phyloP scores from a whole-genome alignment of 2,329 filamentous ascomycete species.

The Diaporthe citriasiana region DNA sequence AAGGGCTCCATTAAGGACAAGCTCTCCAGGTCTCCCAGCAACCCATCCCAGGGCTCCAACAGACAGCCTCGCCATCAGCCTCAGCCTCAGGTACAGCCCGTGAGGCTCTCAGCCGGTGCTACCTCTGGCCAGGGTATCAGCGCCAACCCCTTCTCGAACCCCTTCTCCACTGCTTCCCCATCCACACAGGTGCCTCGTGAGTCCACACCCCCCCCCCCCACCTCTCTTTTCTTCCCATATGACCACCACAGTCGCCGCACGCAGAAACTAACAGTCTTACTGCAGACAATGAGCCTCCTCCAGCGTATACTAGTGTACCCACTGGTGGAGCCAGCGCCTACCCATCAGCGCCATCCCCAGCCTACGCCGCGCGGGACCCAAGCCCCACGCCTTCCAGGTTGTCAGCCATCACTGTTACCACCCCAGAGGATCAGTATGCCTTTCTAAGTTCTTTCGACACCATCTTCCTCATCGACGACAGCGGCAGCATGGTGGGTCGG shows the following conservation, averaged over 20 bases:
- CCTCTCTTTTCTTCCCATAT: background rate
- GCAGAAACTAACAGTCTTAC: constrained; percentile 6
- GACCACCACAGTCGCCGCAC: too few species aligned
- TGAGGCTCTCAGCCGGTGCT: constrained; percentile 34
- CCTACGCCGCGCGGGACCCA: constrained; percentile 39
- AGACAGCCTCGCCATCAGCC: constrained; percentile 45
- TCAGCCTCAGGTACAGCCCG: constrained; percentile 31
- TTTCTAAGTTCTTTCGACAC: constrained; percentile 89
- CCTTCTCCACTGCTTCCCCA: constrained; percentile 43
- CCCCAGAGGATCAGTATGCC: constrained; percentile 76
- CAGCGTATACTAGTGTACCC: constrained; percentile 51
- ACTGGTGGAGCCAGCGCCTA: constrained; percentile 41
- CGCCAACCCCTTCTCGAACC: constrained; percentile 44
- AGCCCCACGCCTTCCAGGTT: constrained; percentile 45
- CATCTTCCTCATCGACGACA: constrained; percentile 92
- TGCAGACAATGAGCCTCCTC: constrained; percentile 52
- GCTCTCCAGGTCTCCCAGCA: constrained; percentile 49
- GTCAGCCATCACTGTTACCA: constrained; percentile 51
- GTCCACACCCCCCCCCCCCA: too few species aligned
- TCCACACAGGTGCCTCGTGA: constrained; percentile 44
- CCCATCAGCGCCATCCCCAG: constrained; percentile 30
- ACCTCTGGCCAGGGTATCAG: constrained; percentile 39
- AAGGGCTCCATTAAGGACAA: constrained; percentile 54
- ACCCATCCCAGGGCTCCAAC: constrained; percentile 29
- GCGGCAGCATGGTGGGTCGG: constrained; percentile 84